Conservation (phyloP, 2,329 filamentous ascomycete genomes). For the Pseudopyricularia cyperi region DNA sequence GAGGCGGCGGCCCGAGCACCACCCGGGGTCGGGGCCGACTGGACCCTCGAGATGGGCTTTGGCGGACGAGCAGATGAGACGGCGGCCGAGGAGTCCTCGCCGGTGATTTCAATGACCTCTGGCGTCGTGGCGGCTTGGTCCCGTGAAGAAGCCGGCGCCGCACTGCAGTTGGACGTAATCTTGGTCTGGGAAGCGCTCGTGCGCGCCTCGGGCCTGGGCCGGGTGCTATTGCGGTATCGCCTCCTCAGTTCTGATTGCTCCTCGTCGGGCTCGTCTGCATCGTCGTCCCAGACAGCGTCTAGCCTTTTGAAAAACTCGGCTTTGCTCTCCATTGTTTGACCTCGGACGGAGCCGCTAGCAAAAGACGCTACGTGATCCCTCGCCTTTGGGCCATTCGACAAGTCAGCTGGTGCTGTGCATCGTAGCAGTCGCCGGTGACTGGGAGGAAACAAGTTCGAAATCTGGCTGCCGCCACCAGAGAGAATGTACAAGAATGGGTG, state of each 20-base stretch:
- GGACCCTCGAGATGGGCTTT: background rate
- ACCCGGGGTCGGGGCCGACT: background rate
- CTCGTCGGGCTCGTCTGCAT: conserved; percentile 14
- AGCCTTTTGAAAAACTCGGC: conserved; percentile 31
- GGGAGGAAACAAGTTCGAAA: too few species aligned
- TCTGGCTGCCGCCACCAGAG: too few species aligned
- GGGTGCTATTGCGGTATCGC: conserved; percentile 9
- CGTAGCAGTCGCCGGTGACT: too few species aligned
- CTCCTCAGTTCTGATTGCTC: conserved; percentile 21
- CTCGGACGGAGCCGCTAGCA: background rate
- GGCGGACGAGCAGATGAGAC: background rate
- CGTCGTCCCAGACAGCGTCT: conserved; percentile 13
- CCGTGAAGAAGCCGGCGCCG: background rate
- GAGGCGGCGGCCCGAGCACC: background rate
- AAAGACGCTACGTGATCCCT: too few species aligned
- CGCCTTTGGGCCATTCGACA: too few species aligned
- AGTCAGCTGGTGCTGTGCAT: too few species aligned
- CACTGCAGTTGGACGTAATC: background rate
- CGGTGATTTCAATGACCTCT: background rate
- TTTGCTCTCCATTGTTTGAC: conserved; percentile 23
- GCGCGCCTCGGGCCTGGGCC: background rate
- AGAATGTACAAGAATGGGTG: too few species aligned
- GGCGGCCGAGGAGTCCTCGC: conserved; percentile 1
- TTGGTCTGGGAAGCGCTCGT: background rate
- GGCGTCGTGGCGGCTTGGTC: background rate